These are phyloP conservation scores for Pseudomicrostroma phylloplanum DNA, from an alignment of 1,284 basidiomycete genomes.

Conservation along the genomic window DNA sequence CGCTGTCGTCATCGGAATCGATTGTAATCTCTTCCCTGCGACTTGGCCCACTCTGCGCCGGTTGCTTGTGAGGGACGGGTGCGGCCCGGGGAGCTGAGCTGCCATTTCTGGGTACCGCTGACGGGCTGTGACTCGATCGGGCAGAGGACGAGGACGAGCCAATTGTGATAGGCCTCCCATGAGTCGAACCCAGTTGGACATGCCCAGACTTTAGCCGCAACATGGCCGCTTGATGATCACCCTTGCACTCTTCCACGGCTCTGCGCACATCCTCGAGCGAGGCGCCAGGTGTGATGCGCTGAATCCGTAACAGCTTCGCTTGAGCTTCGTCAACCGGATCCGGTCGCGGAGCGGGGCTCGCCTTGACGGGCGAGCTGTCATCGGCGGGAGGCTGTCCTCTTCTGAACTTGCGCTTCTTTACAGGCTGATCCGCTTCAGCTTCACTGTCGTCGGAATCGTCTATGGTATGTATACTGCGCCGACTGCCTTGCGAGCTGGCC, in stretches of 20 bases:
- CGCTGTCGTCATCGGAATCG: not conserved
- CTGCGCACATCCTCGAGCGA: not conserved
- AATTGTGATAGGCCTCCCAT: not conserved
- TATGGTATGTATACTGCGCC: not conserved
- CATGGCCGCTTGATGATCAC: too few relatives aligned
- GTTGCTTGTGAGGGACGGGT: too few relatives aligned
- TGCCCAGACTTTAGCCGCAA: too few relatives aligned
- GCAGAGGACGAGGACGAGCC: not conserved
- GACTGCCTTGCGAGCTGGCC: not conserved
- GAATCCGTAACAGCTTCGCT: not conserved
- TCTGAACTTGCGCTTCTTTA: conserved; percentile 4
- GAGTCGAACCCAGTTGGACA: too few relatives aligned
- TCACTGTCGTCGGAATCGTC: not conserved
- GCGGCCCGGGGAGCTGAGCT: not conserved
- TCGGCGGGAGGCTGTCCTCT: not conserved
- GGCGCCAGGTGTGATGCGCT: too few relatives aligned
- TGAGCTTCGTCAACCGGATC: not conserved
- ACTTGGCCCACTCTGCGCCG: not conserved
- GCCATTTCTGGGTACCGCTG: not conserved
- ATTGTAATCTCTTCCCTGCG: too few relatives aligned
- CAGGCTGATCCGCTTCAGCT: not conserved
- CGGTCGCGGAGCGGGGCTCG: not conserved
- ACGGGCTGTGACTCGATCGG: not conserved
- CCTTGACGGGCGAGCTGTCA: not conserved
- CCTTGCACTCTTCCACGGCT: not conserved